Evolutionary conservation across 257 asterid species (phyloP).

Genomic region (Ocimum tenuiflorum): DNA sequence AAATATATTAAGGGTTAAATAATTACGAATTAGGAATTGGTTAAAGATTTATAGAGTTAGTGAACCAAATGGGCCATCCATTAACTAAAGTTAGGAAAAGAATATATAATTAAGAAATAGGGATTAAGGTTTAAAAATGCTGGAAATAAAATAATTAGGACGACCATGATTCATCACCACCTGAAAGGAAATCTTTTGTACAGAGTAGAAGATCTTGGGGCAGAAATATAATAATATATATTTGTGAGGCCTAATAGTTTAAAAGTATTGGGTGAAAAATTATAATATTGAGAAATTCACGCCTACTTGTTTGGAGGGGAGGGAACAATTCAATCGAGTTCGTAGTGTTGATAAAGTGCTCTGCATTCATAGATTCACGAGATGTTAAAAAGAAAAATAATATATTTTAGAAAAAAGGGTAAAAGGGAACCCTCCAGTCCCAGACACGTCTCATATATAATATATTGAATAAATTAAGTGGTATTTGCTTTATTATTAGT

Average conservation of each 20-base stretch:
- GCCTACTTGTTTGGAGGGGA: conserved; percentile 63
- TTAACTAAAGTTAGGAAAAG: conserved; percentile 32
- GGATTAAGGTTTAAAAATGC: not conserved
- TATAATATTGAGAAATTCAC: conserved; percentile 40
- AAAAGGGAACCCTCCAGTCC: too few species aligned
- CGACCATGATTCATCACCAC: conserved; percentile 47
- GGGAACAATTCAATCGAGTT: conserved; percentile 67
- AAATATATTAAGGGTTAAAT: not conserved
- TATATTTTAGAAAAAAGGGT: too few species aligned
- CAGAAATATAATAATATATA: conserved; percentile 26
- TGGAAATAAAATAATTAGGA: conserved; percentile 28
- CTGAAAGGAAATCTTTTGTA: conserved; percentile 48
- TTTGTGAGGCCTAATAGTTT: conserved; percentile 18
- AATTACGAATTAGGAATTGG: not conserved
- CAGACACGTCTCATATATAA: too few species aligned
- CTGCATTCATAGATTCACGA: conserved; percentile 34
- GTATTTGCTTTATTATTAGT: too few species aligned
- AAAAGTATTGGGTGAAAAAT: conserved; percentile 16
- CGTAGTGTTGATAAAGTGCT: conserved; percentile 25
- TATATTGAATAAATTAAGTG: too few species aligned
- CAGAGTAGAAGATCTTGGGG: conserved; percentile 58
- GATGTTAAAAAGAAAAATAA: conserved; percentile 7
- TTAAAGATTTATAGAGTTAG: conserved; percentile 27
- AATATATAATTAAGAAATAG: not conserved
- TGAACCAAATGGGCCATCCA: conserved; percentile 51